These are phyloP conservation scores for Melampsora larici-populina DNA, from an alignment of 1,284 basidiomycete species.

Conservation along the genomic window DNA sequence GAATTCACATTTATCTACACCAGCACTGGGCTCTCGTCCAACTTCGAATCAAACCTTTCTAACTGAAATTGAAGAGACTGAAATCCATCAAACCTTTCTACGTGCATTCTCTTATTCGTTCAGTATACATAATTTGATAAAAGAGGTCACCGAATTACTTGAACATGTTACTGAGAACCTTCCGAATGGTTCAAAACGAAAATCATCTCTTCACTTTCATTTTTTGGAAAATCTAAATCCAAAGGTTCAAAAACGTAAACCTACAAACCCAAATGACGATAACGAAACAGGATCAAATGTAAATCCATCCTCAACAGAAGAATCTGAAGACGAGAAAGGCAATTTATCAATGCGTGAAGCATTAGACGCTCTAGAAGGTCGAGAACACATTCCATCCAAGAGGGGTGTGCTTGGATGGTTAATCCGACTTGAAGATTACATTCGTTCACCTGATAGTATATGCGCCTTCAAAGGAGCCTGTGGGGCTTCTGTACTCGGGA, in stretches of 20 bases:
- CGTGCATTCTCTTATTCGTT: no score
- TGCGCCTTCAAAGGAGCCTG: constrained; percentile 52
- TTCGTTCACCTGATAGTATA: constrained; percentile 50
- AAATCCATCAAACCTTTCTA: no score
- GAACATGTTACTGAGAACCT: not conserved
- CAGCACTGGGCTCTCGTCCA: no score
- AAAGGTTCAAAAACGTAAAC: not conserved
- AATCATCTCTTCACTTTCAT: constrained; percentile 52
- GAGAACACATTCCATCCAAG: constrained; percentile 45
- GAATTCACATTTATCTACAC: no score
- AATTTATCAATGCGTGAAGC: constrained; percentile 52
- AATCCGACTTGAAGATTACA: constrained; percentile 47
- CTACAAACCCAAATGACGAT: not conserved
- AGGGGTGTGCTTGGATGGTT: constrained; percentile 48
- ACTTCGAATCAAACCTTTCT: no score
- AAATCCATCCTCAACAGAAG: constrained; percentile 30
- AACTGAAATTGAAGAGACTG: no score
- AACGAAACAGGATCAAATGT: not conserved
- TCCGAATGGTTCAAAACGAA: not conserved
- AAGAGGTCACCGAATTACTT: no score
- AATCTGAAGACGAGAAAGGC: constrained; percentile 25
- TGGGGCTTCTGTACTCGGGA: constrained; percentile 51
- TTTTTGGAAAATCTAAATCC: constrained; percentile 49
- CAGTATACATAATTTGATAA: no score
- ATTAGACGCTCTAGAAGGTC: constrained; percentile 50